A percentile compares a stretch with the other conserved stretches of the same genome.
Conservation (phyloP, 306 rosid species). For the Vachellia pachyceras region DNA sequence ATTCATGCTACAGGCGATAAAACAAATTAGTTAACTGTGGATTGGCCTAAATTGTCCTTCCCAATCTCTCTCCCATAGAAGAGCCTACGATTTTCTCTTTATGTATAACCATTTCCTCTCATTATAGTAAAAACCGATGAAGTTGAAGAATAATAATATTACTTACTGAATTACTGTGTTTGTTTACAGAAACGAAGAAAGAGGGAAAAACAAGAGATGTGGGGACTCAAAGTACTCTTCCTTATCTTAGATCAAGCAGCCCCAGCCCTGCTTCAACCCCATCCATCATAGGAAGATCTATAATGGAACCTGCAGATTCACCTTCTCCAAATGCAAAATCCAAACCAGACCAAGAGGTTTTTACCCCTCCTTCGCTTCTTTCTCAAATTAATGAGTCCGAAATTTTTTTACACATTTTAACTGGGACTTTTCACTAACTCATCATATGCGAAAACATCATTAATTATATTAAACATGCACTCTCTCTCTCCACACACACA, state of each 20-base stretch:
- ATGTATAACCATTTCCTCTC: neutral
- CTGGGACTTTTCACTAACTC: neutral
- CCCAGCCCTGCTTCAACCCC: slow-evolving; percentile 71
- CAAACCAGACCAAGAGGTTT: slow-evolving; percentile 61
- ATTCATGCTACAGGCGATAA: neutral
- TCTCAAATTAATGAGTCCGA: neutral
- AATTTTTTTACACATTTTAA: neutral
- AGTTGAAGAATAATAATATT: neutral
- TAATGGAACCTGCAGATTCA: slow-evolving; percentile 54
- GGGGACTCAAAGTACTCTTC: slow-evolving; percentile 83
- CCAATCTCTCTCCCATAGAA: neutral
- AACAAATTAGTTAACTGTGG: neutral
- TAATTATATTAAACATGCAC: neutral
- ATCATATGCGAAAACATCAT: neutral
- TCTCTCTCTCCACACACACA: too few relatives aligned
- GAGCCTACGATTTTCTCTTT: neutral
- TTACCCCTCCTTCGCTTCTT: neutral
- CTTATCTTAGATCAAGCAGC: slow-evolving; percentile 62
- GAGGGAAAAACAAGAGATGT: slow-evolving; percentile 75
- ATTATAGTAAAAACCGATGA: neutral
- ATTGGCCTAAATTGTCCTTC: neutral
- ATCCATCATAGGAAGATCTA: slow-evolving; percentile 57
- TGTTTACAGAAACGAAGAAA: slow-evolving; percentile 51
- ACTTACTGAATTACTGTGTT: neutral
- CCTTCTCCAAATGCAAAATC: slow-evolving; percentile 56